Conservation (phyloP, 2,329 filamentous ascomycete genomes). For the Huntiella moniliformis region DNA sequence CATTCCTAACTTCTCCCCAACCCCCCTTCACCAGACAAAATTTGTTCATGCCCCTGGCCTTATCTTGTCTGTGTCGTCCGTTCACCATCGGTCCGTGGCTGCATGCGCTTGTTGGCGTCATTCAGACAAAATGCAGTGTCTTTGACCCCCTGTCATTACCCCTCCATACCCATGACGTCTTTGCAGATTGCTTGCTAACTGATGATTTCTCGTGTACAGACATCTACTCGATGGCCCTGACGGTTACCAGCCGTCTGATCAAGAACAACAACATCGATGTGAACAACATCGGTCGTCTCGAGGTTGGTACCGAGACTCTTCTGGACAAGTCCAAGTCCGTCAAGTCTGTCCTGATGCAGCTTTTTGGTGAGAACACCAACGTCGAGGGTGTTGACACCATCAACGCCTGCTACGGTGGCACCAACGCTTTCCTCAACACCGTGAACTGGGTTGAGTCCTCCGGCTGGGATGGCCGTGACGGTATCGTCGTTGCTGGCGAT, state of each 20-base stretch:
- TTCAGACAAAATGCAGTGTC: not conserved
- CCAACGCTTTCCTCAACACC: conserved; percentile 67
- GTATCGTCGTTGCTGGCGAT: conserved; percentile 62
- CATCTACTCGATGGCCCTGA: conserved; percentile 74
- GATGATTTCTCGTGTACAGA: conserved; percentile 29
- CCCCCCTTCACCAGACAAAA: not conserved
- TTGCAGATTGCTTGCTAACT: conserved; percentile 13
- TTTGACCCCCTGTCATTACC: conserved; percentile 2
- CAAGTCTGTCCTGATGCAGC: conserved; percentile 75
- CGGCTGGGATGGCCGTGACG: conserved; percentile 68
- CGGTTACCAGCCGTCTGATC: conserved; percentile 57
- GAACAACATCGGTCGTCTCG: conserved; percentile 59
- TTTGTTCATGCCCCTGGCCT: not conserved
- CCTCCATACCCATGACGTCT: conserved; percentile 5
- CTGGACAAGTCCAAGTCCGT: conserved; percentile 84
- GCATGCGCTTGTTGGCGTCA: too few species aligned
- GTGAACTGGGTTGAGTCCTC: conserved; percentile 78
- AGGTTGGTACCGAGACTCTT: conserved; percentile 72
- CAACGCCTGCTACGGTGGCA: conserved; percentile 76
- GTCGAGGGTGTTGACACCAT: conserved; percentile 67
- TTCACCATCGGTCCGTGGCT: not conserved
- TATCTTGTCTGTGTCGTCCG: not conserved
- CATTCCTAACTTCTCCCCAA: too few species aligned
- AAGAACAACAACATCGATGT: conserved; percentile 69
- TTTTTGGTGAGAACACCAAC: conserved; percentile 69